A percentile compares a stretch with the other conserved stretches of the same genome.
phyloP scores from a whole-genome alignment of 148 eudicot genomes.

The Rhododendron ovatum region DNA sequence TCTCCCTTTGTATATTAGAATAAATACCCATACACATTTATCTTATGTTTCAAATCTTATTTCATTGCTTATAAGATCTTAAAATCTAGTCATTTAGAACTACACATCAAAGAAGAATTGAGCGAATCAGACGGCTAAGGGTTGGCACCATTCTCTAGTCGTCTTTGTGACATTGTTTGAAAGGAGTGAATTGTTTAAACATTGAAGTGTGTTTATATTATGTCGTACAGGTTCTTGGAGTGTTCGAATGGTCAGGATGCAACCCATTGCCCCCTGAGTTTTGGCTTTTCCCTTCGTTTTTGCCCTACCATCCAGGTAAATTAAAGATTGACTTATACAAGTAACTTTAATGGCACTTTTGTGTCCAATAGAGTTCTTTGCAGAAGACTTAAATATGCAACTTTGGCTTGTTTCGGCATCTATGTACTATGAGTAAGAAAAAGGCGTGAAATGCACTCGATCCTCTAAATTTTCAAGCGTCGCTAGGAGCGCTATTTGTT shows the following conservation, averaged over 20 bases:
- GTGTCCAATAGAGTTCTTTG: background rate
- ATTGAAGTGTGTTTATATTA: too few relatives aligned
- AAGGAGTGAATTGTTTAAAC: background rate
- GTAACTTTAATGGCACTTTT: background rate
- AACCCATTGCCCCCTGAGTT: constrained; percentile 20
- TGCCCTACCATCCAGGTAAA: constrained; percentile 12
- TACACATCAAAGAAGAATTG: too few relatives aligned
- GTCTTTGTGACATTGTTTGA: background rate
- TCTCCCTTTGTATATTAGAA: too few relatives aligned
- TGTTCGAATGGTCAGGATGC: constrained; percentile 19
- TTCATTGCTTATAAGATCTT: too few relatives aligned
- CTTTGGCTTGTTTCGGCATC: background rate
- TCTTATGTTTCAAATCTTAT: too few relatives aligned
- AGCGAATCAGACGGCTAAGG: background rate
- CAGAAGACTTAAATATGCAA: background rate
- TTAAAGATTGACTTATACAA: background rate
- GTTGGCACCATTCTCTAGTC: background rate
- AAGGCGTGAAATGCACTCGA: background rate
- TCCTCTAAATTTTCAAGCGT: background rate
- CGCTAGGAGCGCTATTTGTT: background rate
- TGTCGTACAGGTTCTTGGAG: constrained; percentile 11
- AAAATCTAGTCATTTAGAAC: too few relatives aligned
- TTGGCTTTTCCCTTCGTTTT: constrained; percentile 11
- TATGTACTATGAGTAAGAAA: background rate
- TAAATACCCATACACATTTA: too few relatives aligned